phyloP scores from a whole-genome alignment of 306 rosid species.

The Mimosa bimucronata region DNA sequence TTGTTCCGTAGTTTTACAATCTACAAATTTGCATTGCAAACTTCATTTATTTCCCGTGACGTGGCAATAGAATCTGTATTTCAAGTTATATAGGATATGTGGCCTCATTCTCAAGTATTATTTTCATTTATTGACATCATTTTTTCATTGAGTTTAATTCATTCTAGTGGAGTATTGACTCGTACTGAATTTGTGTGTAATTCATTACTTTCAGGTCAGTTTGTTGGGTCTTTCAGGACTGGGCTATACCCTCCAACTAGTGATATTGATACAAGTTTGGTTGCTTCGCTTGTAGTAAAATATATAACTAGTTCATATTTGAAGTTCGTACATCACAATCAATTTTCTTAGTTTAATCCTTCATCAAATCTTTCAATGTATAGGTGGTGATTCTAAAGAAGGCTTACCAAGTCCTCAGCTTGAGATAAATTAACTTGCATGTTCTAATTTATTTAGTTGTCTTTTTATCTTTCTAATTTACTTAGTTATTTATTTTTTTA shows the following conservation, averaged over 20 bases:
- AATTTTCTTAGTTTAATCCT: conserved; percentile 9
- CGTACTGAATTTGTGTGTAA: conserved; percentile 4
- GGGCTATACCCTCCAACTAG: conserved; percentile 95
- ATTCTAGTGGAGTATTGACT: conserved; percentile 14
- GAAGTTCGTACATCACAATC: conserved; percentile 11
- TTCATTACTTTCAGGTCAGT: conserved; percentile 65
- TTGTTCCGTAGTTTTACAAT: no score
- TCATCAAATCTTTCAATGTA: conserved; percentile 31
- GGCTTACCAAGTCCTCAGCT: conserved; percentile 77
- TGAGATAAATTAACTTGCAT: no score
- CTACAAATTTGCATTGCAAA: no score
- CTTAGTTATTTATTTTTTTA: no score
- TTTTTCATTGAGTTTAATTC: background rate
- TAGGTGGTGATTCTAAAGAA: conserved; percentile 85
- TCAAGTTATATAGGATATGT: conserved; percentile 75
- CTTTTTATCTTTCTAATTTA: no score
- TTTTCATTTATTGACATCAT: background rate
- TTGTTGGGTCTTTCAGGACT: conserved; percentile 94
- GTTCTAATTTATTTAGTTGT: no score
- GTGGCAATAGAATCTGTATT: conserved; percentile 70
- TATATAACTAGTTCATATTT: conserved; percentile 10
- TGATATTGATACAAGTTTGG: conserved; percentile 80
- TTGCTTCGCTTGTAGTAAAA: conserved; percentile 2
- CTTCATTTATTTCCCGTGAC: no score
- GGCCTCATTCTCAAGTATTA: conserved; percentile 85